These are phyloP conservation scores for Stagonosporopsis vannaccii DNA, from an alignment of 2,329 filamentous ascomycete genomes.

Conservation along the genomic window DNA sequence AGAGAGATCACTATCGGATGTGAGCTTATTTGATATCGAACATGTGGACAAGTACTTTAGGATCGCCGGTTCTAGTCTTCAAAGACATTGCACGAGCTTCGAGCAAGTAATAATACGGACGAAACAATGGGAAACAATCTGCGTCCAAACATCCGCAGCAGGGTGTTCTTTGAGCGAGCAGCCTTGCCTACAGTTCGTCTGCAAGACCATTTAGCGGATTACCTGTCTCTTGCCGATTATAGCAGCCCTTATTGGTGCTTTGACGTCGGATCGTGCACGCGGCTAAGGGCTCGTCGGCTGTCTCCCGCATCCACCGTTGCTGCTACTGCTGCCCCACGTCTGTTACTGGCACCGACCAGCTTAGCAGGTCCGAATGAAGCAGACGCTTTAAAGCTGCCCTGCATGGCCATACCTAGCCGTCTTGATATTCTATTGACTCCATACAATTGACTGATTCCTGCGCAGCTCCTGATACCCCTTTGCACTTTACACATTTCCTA, in stretches of 20 bases:
- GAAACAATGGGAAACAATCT: not conserved
- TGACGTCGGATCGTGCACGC: not conserved
- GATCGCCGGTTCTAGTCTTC: not conserved
- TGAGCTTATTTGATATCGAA: not conserved
- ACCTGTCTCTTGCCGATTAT: constrained; percentile 7
- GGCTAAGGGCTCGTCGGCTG: not conserved
- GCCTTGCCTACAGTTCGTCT: not conserved
- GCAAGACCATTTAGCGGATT: not conserved
- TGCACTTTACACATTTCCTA: not conserved
- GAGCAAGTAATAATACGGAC: not conserved
- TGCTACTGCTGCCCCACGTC: constrained; percentile 4
- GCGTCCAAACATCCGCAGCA: not conserved
- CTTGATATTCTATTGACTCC: constrained; percentile 3
- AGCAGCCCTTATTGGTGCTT: constrained; percentile 1
- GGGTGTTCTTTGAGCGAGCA: not conserved
- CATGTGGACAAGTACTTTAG: not conserved
- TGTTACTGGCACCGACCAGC: constrained; percentile 5
- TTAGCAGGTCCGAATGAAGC: constrained; percentile 3
- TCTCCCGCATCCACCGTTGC: constrained; percentile 3
- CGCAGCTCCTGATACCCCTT: constrained; percentile 5
- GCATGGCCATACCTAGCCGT: constrained; percentile 9
- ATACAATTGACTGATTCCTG: not conserved
- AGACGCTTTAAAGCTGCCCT: constrained; percentile 18
- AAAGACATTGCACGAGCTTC: not conserved
- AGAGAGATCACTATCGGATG: constrained; percentile 7